Evolutionary conservation across 148 eudicot species (phyloP).

Genomic region (Camellia japonica): DNA sequence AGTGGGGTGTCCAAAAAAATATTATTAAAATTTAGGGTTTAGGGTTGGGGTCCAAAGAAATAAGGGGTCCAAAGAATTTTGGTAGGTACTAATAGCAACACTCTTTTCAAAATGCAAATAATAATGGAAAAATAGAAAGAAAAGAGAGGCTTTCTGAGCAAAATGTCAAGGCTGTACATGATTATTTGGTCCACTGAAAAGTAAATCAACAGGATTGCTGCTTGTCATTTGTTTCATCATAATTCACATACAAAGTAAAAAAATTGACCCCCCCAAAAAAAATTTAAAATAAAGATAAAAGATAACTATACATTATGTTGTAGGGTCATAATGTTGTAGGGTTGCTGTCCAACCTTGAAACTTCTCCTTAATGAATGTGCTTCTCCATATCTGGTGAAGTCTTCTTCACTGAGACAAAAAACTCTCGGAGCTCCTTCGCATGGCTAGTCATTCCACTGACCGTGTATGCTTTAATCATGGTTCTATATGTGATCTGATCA

Average conservation of each 20-base stretch:
- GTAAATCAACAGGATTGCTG: neutral
- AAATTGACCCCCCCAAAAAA: neutral
- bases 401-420: conserved; percentile 30
- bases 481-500: conserved; percentile 69
- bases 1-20: too few species aligned
- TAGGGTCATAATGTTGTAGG: neutral
- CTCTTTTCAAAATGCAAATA: neutral
- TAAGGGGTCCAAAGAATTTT: too few species aligned
- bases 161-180: neutral
- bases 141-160: neutral
- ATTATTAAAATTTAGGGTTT: too few species aligned
- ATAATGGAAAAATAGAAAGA: neutral
- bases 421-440: conserved; percentile 51
- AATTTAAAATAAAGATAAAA: neutral
- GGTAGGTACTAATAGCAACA: too few species aligned
- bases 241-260: neutral
- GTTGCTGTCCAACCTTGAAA: conserved; percentile 9
- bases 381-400: conserved; percentile 1
- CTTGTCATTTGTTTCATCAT: neutral
- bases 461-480: conserved; percentile 77
- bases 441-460: conserved; percentile 58
- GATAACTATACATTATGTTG: too few species aligned
- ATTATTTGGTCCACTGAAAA: neutral
- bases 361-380: neutral
- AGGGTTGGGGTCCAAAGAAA: too few species aligned